Base-by-base conservation (phyloP, 768 basidiomycete genomes). In the Brasilioporus rufonigricans region DNA sequence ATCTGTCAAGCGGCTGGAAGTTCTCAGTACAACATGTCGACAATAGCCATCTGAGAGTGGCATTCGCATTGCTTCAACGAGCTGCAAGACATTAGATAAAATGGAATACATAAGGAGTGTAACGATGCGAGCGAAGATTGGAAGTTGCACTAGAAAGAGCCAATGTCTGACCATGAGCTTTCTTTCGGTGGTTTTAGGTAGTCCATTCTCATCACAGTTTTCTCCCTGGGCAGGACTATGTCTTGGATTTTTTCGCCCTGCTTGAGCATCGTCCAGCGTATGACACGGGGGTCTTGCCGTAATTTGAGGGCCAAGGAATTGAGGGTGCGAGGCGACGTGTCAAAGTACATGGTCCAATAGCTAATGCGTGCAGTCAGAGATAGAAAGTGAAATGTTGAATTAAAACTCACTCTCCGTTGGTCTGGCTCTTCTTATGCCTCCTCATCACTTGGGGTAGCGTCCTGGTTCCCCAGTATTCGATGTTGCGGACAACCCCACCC, bases 261-360 rank as follows among this genome's bases (percentile, higher is more conserved):
- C 63, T 91, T 93, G 32, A 93, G 71, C 44, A 88, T 80, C 8
- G 89, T 91, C 83, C 87, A 89, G 19, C 91, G 81, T 50, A 96
- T 75, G 14, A 96, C 90, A 31, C 87, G 82, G 12, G 91, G 91
- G 64, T 96, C 93, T 49, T 78, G 77, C 9, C 87, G 83, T 69
- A 95, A 80, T 52, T 87, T 76, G 10, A 74, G 71, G 60, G 84
- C 83, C n/a, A 96, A 75, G 1, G 79, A 74, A 7, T 76, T 74
- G 46, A 95, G 75, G 0, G 83, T 85, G 36, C 76, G 76, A 12
- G 93, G 93, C 10, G 88, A 87, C 4, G 90, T 83, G 75, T 96
- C 93, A 68, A 94, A 96, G 66, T 91, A 82, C 76, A 96, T 81
- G 5, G 88, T 86, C 91, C 91, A 95, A 69, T 93, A 93, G 62